These are phyloP conservation scores for Pleurotus cornucopiae DNA, from an alignment of 768 basidiomycete species.

Conservation along the genomic window DNA sequence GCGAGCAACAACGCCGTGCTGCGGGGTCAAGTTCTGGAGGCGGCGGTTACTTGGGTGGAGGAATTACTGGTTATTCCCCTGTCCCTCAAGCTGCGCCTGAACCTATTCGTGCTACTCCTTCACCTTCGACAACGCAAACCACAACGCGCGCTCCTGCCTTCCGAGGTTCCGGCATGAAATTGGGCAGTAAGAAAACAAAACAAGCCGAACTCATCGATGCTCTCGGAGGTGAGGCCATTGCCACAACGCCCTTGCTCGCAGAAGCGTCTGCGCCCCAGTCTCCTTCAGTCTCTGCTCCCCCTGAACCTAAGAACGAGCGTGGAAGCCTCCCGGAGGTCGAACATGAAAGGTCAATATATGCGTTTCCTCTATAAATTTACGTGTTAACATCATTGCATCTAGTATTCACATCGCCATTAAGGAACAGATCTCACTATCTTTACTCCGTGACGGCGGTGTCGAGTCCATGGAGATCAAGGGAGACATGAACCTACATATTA, in stretches of 20 bases:
- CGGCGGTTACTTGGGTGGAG: constrained; percentile 54
- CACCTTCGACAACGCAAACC: constrained; percentile 36
- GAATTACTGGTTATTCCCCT: constrained; percentile 67
- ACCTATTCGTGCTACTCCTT: constrained; percentile 33
- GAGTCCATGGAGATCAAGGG: constrained; percentile 90
- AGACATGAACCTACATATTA: constrained; percentile 88
- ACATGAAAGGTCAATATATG: constrained; percentile 57
- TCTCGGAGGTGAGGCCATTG: constrained; percentile 71
- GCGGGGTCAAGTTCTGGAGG: constrained; percentile 45
- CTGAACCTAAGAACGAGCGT: constrained; percentile 39
- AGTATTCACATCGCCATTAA: constrained; percentile 87
- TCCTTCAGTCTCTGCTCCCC: constrained; percentile 15
- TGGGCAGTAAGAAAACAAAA: constrained; percentile 88
- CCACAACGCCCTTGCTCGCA: constrained; percentile 41
- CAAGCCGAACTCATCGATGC: constrained; percentile 87
- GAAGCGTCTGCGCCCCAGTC: constrained; percentile 39
- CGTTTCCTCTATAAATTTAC: neutral
- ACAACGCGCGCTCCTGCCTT: constrained; percentile 71
- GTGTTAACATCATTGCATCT: neutral
- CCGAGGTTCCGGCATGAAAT: constrained; percentile 95
- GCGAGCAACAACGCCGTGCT: constrained; percentile 85
- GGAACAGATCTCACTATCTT: constrained; percentile 74
- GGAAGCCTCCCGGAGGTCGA: constrained; percentile 73
- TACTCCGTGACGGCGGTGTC: constrained; percentile 89
- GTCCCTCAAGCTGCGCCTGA: constrained; percentile 55